phyloP scores from a whole-genome alignment of 495 filamentous ascomycete genomes.

The Aspergillus sclerotioniger region DNA sequence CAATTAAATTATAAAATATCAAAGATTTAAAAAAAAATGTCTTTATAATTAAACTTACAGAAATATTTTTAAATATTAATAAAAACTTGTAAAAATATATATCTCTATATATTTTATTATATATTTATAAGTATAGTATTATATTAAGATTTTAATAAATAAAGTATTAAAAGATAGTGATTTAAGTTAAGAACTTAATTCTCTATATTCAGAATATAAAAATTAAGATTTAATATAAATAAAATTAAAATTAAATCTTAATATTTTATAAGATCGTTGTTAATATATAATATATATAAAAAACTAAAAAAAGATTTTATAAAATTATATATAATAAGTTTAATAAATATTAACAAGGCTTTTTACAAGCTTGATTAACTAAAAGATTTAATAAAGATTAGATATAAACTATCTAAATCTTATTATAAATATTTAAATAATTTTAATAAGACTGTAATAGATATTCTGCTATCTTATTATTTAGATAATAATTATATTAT shows the following conservation, averaged over 20 bases:
- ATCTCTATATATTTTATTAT: too few species aligned
- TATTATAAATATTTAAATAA: not conserved
- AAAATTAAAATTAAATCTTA: not conserved
- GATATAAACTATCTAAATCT: not conserved
- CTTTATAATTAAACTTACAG: too few species aligned
- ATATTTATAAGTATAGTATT: too few species aligned
- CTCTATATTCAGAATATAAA: too few species aligned
- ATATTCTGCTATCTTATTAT: constrained; percentile 3
- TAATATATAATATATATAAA: constrained; percentile 2
- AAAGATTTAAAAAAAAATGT: too few species aligned
- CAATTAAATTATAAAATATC: too few species aligned
- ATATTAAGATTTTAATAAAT: too few species aligned
- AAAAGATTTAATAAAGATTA: constrained; percentile 4
- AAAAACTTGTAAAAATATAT: too few species aligned
- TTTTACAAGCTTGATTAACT: constrained; percentile 6
- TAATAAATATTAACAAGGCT: constrained; percentile 9
- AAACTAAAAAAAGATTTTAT: constrained; percentile 4
- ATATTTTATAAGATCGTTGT: constrained; percentile 3
- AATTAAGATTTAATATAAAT: too few species aligned
- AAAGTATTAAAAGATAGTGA: too few species aligned
- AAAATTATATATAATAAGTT: not conserved
- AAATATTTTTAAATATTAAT: too few species aligned
- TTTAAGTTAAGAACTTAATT: too few species aligned
- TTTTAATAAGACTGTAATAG: constrained; percentile 14
- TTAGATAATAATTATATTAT: constrained; percentile 7